Base-by-base conservation (phyloP, 495 filamentous ascomycete species). In the Aspergillus incahuasiensis region DNA sequence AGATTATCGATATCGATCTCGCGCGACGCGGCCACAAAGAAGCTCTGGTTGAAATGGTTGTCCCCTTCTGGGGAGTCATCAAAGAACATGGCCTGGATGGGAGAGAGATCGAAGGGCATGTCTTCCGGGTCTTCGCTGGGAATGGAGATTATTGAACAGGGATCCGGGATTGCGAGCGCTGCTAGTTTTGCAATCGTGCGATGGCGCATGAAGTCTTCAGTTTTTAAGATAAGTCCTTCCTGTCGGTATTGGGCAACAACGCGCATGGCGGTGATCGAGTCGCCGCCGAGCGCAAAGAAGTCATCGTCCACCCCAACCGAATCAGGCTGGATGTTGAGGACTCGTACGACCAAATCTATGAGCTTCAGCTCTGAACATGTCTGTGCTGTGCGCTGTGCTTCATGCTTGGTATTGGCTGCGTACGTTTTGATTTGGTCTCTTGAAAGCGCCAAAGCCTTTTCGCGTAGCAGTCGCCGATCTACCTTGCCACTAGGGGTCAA, bases 31-130 rank as follows among this genome's bases (percentile, higher is more conserved):
- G 4, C 5, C 18, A 88, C 63, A 0, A 86, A 59, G 40, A 86
- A 72, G 61, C 79, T 83, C 57, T 83, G 82, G 60, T 85, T 85
- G 61, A 83, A 88, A 39, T 83, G 78, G 48, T 79, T 76, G 48
- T 72, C 68, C 1, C 69, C 73, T 15, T 78, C 68, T 18, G 62
- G 53, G 0, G 56, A 54, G 19, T 61, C 48, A 21, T 84, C 69
- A 60, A 87, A 86, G 62, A 81, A 86, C 11, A 86, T 55, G 18
- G 77, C 69, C 58, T 88, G 85, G 68, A 87, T 84, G 0, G 85
- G 85, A 1, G 84, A 78, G 13, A 87, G 73, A 6, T 77, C 76
- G 48, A 61, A 61, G 39, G 34, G 35, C 3, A 13, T 13, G 18
- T 44, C 21, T 5, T 5, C 16, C 2, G 20, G 19, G 7, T 44